Evolutionary conservation across 108 stramenopile genomes (phyloP).

Genomic region (Fragilariopsis cylindrus): DNA sequence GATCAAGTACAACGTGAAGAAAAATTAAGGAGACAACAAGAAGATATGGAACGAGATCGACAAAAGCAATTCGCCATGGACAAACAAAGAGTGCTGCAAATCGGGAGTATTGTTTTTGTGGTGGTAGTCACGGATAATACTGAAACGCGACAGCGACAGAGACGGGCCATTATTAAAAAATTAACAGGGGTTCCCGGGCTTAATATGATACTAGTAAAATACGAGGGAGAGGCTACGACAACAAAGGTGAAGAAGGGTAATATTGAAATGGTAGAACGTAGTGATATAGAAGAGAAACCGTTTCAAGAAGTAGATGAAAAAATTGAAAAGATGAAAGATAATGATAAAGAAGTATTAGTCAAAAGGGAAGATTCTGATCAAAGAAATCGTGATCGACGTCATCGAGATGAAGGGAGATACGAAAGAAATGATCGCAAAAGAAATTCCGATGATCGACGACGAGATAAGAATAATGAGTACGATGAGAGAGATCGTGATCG

Average conservation of each 20-base stretch:
- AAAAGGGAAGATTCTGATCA: conserved; percentile 6
- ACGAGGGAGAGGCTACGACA: conserved; percentile 53
- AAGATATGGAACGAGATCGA: conserved; percentile 52
- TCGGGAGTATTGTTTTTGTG: conserved; percentile 73
- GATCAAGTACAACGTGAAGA: conserved; percentile 75
- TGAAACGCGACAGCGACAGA: not conserved
- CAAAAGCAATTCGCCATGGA: conserved; percentile 52
- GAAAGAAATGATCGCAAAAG: conserved; percentile 18
- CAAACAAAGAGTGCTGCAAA: conserved; percentile 74
- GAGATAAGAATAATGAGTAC: not conserved
- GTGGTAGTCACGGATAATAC: conserved; percentile 12
- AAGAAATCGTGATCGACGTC: conserved; percentile 7
- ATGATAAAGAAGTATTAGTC: conserved; percentile 3
- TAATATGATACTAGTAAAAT: conserved; percentile 71
- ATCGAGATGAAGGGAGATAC: conserved; percentile 18
- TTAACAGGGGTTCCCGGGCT: conserved; percentile 82
- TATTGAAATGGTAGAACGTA: conserved; percentile 55
- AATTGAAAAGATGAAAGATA: conserved; percentile 16
- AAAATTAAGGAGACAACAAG: conserved; percentile 39
- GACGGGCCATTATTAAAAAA: conserved; percentile 59
- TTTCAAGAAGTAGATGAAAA: conserved; percentile 45
- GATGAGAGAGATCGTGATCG: conserved; percentile 8
- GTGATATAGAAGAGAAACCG: conserved; percentile 62
- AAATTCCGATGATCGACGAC: conserved; percentile 4
- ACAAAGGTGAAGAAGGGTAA: conserved; percentile 60